Base-by-base conservation (phyloP, 148 eudicot genomes). In the Nepenthes gracilis region DNA sequence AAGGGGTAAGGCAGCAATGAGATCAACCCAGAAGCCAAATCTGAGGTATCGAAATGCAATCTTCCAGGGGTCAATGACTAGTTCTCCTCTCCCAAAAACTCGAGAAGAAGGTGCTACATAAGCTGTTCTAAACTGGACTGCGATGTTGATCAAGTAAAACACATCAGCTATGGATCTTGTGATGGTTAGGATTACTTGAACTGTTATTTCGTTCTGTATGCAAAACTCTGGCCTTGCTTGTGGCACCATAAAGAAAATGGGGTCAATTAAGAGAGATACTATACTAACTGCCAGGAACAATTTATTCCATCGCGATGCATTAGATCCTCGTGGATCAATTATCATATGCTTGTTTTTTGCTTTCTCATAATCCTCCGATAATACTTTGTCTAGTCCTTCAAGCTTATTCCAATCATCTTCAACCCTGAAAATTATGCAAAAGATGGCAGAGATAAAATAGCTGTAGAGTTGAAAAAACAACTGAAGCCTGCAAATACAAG, bases 181-280 rank as follows among this genome's bases (percentile, higher is more conserved):
- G 36, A 43, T 14, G 47, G 60, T 68, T 14, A 61, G 13, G 62
- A 37, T 68, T 57, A 54, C 43, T 15, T 52, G 54, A 60, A 60
- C 64, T 1, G 52, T 9, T 32, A 3, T 12, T 10, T 60, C 64
- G n/a, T 54, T 23, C 9, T 37, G 60, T 43, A 55, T 55, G 37
- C 71, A 68, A 32, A 61, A 45, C 38, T 54, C 48, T 4, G 64
- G 54, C 49, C 52, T 68, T 12, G 53, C n/a, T 45, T 54, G 51
- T 3, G 59, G 65, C 12, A 61, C 71, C 48, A 68, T 54, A 23
- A 68, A 33, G 64, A 68, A 68, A 61, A 67, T 35, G 0, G 71
- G 71, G 47, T 68, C 71, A 2, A 61, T 55, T 36, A 68, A 68
- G 38, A 68, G 65, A 4, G 71, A 61, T 5, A 68, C 32, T 61